These are phyloP conservation scores for Ceratocystis ficicola DNA, from an alignment of 2,329 filamentous ascomycete species.

Conservation along the genomic window DNA sequence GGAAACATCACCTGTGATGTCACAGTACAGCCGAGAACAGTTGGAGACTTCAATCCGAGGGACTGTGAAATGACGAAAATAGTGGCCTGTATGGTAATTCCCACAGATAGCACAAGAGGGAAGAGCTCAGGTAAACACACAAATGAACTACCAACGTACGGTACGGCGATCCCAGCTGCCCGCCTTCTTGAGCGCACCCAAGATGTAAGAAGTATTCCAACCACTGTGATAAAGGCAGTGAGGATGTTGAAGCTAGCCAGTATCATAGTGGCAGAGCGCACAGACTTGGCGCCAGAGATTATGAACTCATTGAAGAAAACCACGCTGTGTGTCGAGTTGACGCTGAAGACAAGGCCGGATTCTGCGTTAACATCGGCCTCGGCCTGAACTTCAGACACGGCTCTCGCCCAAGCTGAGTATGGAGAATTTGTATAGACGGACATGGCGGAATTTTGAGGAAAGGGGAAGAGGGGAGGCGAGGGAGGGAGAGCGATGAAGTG, in stretches of 20 bases:
- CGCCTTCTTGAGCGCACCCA: conserved; percentile 37
- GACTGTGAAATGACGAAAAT: conserved; percentile 46
- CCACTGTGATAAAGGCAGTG: conserved; percentile 43
- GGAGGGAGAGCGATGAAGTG: not conserved
- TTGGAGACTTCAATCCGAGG: conserved; percentile 40
- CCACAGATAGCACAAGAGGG: conserved; percentile 45
- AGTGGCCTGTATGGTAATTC: conserved; percentile 46
- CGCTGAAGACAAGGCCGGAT: conserved; percentile 24
- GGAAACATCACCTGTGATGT: conserved; percentile 49
- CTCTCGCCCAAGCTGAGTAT: conserved; percentile 15
- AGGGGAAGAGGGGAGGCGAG: not conserved
- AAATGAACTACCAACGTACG: conserved; percentile 33
- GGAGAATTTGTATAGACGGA: conserved; percentile 6
- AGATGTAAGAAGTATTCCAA: conserved; percentile 46
- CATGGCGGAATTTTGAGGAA: conserved; percentile 10
- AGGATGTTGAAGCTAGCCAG: conserved; percentile 49
- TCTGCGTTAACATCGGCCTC: conserved; percentile 22
- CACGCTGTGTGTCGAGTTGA: conserved; percentile 33
- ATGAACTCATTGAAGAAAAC: conserved; percentile 40
- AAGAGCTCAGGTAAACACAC: conserved; percentile 39
- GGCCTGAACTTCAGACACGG: not conserved
- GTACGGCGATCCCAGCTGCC: conserved; percentile 24
- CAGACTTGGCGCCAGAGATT: conserved; percentile 43
- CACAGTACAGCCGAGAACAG: conserved; percentile 40
- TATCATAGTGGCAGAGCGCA: conserved; percentile 50